Evolutionary conservation across 164 flowering plant genomes (phyloP).

Genomic region (Warburgia ugandensis): DNA sequence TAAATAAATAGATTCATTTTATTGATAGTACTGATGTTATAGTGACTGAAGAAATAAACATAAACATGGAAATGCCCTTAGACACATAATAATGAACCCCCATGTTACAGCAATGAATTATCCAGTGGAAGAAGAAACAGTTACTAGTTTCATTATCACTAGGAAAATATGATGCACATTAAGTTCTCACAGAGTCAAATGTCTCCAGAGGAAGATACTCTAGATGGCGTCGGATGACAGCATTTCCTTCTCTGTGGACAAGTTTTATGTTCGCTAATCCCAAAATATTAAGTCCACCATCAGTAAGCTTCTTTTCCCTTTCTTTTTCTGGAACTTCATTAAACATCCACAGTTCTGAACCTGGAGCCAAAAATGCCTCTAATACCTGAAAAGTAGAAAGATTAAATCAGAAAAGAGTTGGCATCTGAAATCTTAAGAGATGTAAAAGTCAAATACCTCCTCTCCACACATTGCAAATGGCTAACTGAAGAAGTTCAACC

Average conservation of each 20-base stretch:
- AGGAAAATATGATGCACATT: constrained; percentile 10
- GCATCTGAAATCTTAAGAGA: no score
- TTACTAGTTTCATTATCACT: no score
- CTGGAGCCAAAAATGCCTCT: constrained; percentile 75
- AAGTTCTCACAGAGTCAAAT: constrained; percentile 96
- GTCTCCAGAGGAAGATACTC: constrained; percentile 93
- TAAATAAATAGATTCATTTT: no score
- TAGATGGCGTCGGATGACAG: constrained; percentile 77
- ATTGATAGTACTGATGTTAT: no score
- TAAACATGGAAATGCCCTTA: no score
- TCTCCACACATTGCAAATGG: no score
- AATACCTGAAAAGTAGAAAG: constrained; percentile 44
- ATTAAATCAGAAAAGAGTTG: not conserved
- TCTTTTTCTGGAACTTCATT: constrained; percentile 80
- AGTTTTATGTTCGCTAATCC: constrained; percentile 61
- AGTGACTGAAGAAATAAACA: no score
- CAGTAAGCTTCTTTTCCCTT: constrained; percentile 69
- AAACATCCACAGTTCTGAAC: constrained; percentile 92
- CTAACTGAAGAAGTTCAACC: no score
- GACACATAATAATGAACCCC: no score
- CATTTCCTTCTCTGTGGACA: constrained; percentile 88
- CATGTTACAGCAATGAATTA: no score
- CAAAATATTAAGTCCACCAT: constrained; percentile 75
- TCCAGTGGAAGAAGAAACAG: no score
- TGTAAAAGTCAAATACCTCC: no score